Conservation (phyloP, 1,139 yeast genomes). For the Taphrina deformans region DNA sequence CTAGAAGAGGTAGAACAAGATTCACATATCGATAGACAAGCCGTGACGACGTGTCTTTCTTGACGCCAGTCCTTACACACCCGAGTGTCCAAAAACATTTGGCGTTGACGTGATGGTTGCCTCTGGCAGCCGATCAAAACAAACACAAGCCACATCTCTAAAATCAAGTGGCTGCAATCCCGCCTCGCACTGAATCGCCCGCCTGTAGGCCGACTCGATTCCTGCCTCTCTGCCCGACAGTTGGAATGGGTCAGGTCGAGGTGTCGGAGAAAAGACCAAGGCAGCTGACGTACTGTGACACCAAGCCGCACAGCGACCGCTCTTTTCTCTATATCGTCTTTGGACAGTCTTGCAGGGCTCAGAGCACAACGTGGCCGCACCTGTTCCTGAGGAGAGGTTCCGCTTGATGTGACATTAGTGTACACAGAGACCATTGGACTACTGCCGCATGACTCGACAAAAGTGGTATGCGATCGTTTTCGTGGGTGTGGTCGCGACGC, state of each 20-base stretch:
- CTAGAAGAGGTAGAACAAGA: too few relatives aligned
- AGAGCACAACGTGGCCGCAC: too few relatives aligned
- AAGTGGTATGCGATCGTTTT: background rate
- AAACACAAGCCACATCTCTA: constrained; percentile 10
- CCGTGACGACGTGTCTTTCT: too few relatives aligned
- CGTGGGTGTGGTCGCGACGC: constrained; percentile 6
- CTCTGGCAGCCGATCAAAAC: background rate
- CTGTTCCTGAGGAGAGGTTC: too few relatives aligned
- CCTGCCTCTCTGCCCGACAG: background rate
- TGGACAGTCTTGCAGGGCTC: background rate
- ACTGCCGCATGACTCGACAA: background rate
- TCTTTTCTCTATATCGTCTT: too few relatives aligned
- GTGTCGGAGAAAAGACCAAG: background rate
- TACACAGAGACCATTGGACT: too few relatives aligned
- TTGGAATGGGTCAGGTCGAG: background rate
- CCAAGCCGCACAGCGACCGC: background rate
- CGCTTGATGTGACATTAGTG: too few relatives aligned
- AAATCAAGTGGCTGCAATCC: background rate
- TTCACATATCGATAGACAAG: too few relatives aligned
- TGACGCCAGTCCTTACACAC: too few relatives aligned
- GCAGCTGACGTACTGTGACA: background rate
- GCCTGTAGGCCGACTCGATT: background rate
- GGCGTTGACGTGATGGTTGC: too few relatives aligned
- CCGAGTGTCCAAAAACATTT: too few relatives aligned
- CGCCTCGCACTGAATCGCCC: background rate